A percentile compares a stretch with the other conserved stretches of the same genome.
phyloP scores from a whole-genome alignment of 1,139 yeast species.

The Candida smagusa region DNA sequence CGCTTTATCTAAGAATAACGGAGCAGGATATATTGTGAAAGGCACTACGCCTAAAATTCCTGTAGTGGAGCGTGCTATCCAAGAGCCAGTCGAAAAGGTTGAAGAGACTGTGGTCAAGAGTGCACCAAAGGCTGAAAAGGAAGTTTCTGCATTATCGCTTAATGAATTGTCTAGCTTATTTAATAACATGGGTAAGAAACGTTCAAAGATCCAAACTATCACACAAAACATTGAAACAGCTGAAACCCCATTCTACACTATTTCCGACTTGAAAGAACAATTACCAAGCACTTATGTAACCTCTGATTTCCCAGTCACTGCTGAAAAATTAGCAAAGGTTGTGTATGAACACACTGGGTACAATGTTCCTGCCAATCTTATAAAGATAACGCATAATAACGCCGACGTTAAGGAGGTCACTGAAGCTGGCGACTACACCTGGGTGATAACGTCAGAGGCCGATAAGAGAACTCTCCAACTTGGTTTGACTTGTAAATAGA shows the following conservation, averaged over 20 bases:
- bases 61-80: conserved; percentile 37
- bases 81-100: conserved; percentile 2
- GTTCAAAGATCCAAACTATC: conserved; percentile 8
- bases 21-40: conserved; percentile 65
- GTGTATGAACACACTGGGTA: conserved; percentile 31
- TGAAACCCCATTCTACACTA: conserved; percentile 19
- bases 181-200: conserved; percentile 20
- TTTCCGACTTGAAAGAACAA: conserved; percentile 29
- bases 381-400: conserved; percentile 16
- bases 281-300: conserved; percentile 28
- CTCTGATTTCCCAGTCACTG: conserved; percentile 27
- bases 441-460: conserved; percentile 18
- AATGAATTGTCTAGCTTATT: conserved; percentile 40
- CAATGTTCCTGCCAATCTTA: conserved; percentile 23
- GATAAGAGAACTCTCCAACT: neutral
- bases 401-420: conserved; percentile 19
- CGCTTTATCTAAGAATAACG: conserved; percentile 63
- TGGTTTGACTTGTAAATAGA: neutral
- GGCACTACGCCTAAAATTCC: conserved; percentile 60
- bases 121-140: conserved; percentile 6
- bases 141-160: conserved; percentile 31
- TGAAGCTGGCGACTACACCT: conserved; percentile 29
- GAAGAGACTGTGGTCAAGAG: conserved; percentile 8
- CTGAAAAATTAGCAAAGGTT: conserved; percentile 20
- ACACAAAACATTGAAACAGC: conserved; percentile 12